Percentiles rank a stretch among this genome's conserved stretches.
Conservation (phyloP, 305 asterid species). For the Andrographis paniculata region DNA sequence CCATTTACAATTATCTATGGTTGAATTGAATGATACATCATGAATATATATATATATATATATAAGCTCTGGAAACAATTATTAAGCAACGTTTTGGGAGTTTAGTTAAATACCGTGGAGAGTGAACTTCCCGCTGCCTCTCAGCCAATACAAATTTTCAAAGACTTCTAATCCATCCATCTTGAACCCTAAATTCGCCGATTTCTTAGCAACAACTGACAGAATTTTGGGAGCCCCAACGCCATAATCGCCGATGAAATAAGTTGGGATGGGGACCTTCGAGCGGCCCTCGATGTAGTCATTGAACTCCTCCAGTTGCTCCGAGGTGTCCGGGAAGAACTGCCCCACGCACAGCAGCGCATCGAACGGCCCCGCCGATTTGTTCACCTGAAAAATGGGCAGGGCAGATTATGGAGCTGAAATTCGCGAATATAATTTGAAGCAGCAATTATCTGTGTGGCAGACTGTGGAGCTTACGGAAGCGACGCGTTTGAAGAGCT, state of each 20-base stretch:
- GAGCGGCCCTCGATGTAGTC: slow-evolving; percentile 66
- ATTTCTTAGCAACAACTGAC: slow-evolving; percentile 47
- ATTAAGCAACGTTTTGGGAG: not conserved
- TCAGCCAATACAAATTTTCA: slow-evolving; percentile 80
- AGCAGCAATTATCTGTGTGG: not conserved
- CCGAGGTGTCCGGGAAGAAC: slow-evolving; percentile 71
- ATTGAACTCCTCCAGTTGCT: slow-evolving; percentile 64
- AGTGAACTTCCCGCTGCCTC: slow-evolving; percentile 80
- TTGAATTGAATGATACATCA: too few relatives aligned
- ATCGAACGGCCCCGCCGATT: slow-evolving; percentile 94
- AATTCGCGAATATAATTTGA: not conserved
- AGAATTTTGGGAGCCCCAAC: slow-evolving; percentile 54
- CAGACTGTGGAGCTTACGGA: slow-evolving; percentile 30
- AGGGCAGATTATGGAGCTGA: slow-evolving; percentile 14
- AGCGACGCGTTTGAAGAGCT: slow-evolving; percentile 72
- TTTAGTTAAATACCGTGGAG: slow-evolving; percentile 50
- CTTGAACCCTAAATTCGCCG: slow-evolving; percentile 79
- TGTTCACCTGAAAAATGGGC: slow-evolving; percentile 64
- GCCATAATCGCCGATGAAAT: slow-evolving; percentile 92
- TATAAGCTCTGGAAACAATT: too few relatives aligned
- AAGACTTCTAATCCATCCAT: slow-evolving; percentile 83
- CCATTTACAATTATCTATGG: too few relatives aligned
- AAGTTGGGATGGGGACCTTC: slow-evolving; percentile 61
- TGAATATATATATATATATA: too few relatives aligned
- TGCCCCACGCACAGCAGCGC: slow-evolving; percentile 91